Base-by-base conservation (phyloP, 768 basidiomycete species). In the Stropharia rugosoannulata region DNA sequence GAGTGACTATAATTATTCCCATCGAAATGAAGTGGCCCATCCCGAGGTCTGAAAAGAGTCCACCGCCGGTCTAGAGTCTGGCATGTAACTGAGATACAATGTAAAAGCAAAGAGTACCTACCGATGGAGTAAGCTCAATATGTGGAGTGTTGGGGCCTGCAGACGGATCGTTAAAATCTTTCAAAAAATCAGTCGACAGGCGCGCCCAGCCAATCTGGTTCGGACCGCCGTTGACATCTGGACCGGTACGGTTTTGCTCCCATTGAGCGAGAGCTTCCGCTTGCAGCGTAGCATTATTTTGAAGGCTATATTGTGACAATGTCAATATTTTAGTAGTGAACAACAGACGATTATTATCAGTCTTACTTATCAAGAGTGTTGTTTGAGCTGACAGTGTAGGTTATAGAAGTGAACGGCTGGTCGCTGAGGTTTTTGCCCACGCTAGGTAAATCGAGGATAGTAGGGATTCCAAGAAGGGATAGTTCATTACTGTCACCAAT, bases 401-500 rank as follows among this genome's bases (percentile, higher is more conserved):
- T 39, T 37, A 65, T 37, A 3, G 53, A 43, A 10, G 69, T 52
- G 10, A 66, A 54, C 0, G 67, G 57, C 47, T 75, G 72, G 43
- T 74, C 73, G 10, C 64, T 65, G 4, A 73, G 59, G 37, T 74
- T 70, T 47, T 67, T 57, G 9, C 71, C 73, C 6, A 76, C 68
- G 13, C 55, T 51, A 3, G 70, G 68, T 5, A 72, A 62, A 40
- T 71, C 48, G 16, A 70, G 57, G 3, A 68, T 39, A 1, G 68
- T 43, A 9, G 50, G 51, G 38, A 74, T 68, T 1, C 64, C 64
- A 2, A 71, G 42, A 1, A 48, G 35, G 15, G 54, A 19, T 1
- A 73, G 61, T 9, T 40, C 55, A 4, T 49, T 51, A 5, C 50
- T 19, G 22, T 69, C 61, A 12, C 75, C 74, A 39, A 76, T 72